Base-by-base conservation (phyloP, 2,329 filamentous ascomycete genomes). In the Rhexocercosporidium sp. region DNA sequence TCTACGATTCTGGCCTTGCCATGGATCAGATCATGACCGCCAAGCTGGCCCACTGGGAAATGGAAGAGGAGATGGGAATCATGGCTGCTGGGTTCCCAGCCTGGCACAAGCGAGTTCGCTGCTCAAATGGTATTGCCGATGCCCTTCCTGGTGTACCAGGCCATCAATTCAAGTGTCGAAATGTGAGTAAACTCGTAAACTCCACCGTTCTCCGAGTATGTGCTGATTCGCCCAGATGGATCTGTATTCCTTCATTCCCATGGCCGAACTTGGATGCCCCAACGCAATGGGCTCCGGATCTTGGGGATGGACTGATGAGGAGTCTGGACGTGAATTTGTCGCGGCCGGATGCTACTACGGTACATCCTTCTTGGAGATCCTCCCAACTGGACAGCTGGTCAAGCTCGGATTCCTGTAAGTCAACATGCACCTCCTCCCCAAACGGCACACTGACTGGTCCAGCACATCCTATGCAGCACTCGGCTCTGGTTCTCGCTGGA, bases 231-330 rank as follows among this genome's bases (percentile, higher is more conserved):
- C 12, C 14, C 9, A 69, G 79, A 80, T 86, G 18, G 85, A 88
- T 69, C 79, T 87, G 3, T 84, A 86, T 72, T 83, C 85, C 71
- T 88, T 88, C 76, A 76, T 85, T 53, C 82, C 81, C 39, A 86
- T 88, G 71, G 79, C 81, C 4, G 81, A 82, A 31, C 81, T 88
- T 1, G 86, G 85, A 6, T 84, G 82, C 69, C 69, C 71, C 51
- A 66, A 61, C 80, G 84, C 71, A 80, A 82, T 62, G 29, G 65
- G 65, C 29, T 68, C 65, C 20, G 62, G 59, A 22, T 61, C 66
- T 20, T 70, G 68, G 68, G 84, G 84, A 6, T 83, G 82, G 84
- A 84, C 82, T 1, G 82, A 80, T 3, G 75, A 78, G 3, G 78
- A 81, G 27, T 66, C 67, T 34, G 83, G 83, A n/a, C 80, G 83